Evolutionary conservation across 1,284 basidiomycete genomes (phyloP).

Genomic region (Vanrija sp.): DNA sequence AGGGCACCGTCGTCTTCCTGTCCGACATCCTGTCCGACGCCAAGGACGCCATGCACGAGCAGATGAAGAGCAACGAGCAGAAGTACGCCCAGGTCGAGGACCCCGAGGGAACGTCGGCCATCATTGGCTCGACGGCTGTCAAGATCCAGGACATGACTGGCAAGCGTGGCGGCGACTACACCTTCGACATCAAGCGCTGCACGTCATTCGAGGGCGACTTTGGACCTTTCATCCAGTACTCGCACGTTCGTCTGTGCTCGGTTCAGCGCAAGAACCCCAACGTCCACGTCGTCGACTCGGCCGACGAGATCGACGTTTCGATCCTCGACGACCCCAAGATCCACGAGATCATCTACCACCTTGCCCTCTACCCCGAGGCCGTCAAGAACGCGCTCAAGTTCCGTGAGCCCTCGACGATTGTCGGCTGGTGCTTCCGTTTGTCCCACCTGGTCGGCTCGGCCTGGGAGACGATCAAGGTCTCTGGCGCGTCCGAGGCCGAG

Average conservation of each 20-base stretch:
- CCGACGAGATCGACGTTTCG: constrained; percentile 64
- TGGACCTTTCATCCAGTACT: constrained; percentile 89
- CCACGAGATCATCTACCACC: constrained; percentile 78
- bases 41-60: constrained; percentile 86
- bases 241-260: constrained; percentile 89
- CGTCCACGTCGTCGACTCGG: constrained; percentile 63
- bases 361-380: constrained; percentile 86
- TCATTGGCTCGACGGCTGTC: constrained; percentile 92
- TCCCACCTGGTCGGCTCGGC: constrained; percentile 48
- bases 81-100: constrained; percentile 89
- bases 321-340: constrained; percentile 71
- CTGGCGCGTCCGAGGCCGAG: constrained; percentile 65
- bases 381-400: constrained; percentile 79
- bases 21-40: constrained; percentile 93
- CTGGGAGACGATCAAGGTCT: constrained; percentile 60
- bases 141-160: constrained; percentile 99
- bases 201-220: constrained; percentile 96
- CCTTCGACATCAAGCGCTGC: constrained; percentile 92
- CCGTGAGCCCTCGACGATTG: constrained; percentile 86
- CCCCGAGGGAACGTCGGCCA: constrained; percentile 72
- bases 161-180: constrained; percentile 94
- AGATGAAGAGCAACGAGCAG: constrained; percentile 91
- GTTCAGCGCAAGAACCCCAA: constrained; percentile 92
- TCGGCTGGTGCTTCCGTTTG: constrained; percentile 53
- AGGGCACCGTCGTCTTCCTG: constrained; percentile 93